Evolutionary conservation across 2,329 filamentous ascomycete genomes (phyloP), one percentile per base, ranked within the genome.

Genomic region (Fusarium napiforme): DNA sequence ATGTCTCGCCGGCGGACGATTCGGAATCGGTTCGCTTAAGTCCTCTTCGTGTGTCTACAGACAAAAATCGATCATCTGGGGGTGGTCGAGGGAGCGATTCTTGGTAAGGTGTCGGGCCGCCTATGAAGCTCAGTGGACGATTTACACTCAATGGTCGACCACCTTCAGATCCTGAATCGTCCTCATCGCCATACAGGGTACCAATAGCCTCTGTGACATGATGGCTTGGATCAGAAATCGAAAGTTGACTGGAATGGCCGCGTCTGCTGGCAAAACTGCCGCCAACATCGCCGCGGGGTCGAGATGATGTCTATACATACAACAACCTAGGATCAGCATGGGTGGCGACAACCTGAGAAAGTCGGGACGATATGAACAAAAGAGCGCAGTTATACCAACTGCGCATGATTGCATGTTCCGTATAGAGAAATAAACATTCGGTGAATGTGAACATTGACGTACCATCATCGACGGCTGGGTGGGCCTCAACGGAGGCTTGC

Each of bases 131-230:
- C 77, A 95, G 83, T 40, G 93, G 93, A 57, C 93, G 90, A 55
- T 84, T 82, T 58, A 74, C 52, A 84, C 93, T 96, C 77, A 95
- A 83, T 37, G 93, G 93, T 50, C 93, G 90, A 45, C 85, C 82
- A 63, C 83, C 82, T 67, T 85, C 85, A 21, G 83, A 89, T 73
- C 90, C 88, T 5, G 83, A 89, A 75, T 93, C 89, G 75, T 91
- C 90, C 78, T 90, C 89, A 79, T 94, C 92, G 78, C 93, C 93
- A 83, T 98, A 97, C 83, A 97, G 89, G 78, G 95, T 95, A 59
- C 94, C 94, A 82, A 97, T 97, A 67, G 94, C 93, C 82, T 97
- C 95, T 64, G 95, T 97, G 81, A 97, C 94, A 89, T 97, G 95
- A 84, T 97, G 94, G 84, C 89, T 94, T 69, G 95, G 93, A 83